Conservation (phyloP, 1,284 basidiomycete species). For the Fomitopsis betulina region DNA sequence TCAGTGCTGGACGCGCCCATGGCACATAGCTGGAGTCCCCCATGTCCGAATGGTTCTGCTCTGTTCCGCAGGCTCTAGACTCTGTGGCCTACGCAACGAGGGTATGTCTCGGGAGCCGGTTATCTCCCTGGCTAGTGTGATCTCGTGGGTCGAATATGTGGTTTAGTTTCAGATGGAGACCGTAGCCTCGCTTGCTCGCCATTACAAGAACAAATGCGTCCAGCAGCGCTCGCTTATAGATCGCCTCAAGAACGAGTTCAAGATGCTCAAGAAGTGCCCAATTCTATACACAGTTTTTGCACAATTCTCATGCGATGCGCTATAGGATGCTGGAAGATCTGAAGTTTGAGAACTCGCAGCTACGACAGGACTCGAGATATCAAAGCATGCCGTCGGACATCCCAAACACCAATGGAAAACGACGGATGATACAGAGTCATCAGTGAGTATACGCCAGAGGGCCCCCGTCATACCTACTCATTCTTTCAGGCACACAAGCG, state of each 20-base stretch:
- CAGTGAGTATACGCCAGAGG: slow-evolving; percentile 30
- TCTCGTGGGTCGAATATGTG: not conserved
- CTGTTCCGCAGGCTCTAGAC: slow-evolving; percentile 57
- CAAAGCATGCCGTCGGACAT: slow-evolving; percentile 30
- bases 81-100: slow-evolving; percentile 58
- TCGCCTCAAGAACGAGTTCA: slow-evolving; percentile 37
- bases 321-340: slow-evolving; percentile 48
- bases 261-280: slow-evolving; percentile 48
- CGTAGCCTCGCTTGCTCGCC: slow-evolving; percentile 60
- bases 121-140: not conserved
- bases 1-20: not conserved
- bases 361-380: slow-evolving; percentile 33
- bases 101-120: slow-evolving; percentile 33
- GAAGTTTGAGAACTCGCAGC: slow-evolving; percentile 43
- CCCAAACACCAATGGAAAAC: slow-evolving; percentile 58
- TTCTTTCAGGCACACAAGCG: slow-evolving; percentile 17
- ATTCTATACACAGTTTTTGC: not conserved
- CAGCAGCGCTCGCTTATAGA: slow-evolving; percentile 50
- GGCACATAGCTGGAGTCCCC: slow-evolving; percentile 61
- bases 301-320: not conserved
- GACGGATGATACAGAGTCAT: slow-evolving; percentile 43
- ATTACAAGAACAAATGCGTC: slow-evolving; percentile 49
- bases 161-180: slow-evolving; percentile 72
- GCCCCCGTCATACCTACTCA: not conserved
- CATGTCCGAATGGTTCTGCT: slow-evolving; percentile 75